phyloP scores from a whole-genome alignment of 495 filamentous ascomycete genomes.

The Xylaria bambusicola region DNA sequence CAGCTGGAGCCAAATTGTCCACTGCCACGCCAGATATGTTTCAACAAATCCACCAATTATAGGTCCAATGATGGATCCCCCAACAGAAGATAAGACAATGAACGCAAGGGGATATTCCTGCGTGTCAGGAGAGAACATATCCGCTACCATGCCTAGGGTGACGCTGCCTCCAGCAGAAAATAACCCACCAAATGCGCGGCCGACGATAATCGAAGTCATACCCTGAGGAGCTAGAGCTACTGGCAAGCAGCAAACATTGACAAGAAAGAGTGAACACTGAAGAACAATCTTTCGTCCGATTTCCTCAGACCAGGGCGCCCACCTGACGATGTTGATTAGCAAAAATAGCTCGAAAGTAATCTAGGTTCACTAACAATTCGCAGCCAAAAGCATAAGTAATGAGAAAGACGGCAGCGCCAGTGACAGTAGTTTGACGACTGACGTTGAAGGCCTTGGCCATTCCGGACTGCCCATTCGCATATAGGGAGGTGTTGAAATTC shows the following conservation, averaged over 20 bases:
- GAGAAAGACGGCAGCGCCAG: slow-evolving; percentile 72
- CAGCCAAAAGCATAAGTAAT: slow-evolving; percentile 77
- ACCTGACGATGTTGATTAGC: slow-evolving; percentile 37
- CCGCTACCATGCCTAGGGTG: slow-evolving; percentile 79
- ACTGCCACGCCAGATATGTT: slow-evolving; percentile 62
- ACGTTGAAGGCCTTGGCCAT: slow-evolving; percentile 65
- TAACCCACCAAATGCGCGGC: slow-evolving; percentile 68
- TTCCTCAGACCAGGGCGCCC: slow-evolving; percentile 83
- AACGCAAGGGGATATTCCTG: slow-evolving; percentile 74
- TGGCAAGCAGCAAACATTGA: slow-evolving; percentile 77
- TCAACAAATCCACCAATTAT: slow-evolving; percentile 63
- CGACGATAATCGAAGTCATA: slow-evolving; percentile 64
- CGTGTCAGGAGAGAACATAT: slow-evolving; percentile 70
- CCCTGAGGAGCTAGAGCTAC: slow-evolving; percentile 63
- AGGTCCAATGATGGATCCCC: slow-evolving; percentile 62
- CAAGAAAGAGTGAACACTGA: slow-evolving; percentile 67
- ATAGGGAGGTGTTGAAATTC: slow-evolving; percentile 80
- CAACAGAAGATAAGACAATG: slow-evolving; percentile 61
- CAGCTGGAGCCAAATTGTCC: slow-evolving; percentile 80
- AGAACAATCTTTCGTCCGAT: slow-evolving; percentile 71
- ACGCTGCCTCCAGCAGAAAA: slow-evolving; percentile 78
- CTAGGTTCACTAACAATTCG: slow-evolving; percentile 50
- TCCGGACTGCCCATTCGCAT: slow-evolving; percentile 63
- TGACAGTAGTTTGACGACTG: slow-evolving; percentile 62
- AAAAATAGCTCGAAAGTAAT: background rate